Evolutionary conservation across 768 basidiomycete species (phyloP), one percentile per base, ranked within the genome.

Genomic region (Lactarius quietus): DNA sequence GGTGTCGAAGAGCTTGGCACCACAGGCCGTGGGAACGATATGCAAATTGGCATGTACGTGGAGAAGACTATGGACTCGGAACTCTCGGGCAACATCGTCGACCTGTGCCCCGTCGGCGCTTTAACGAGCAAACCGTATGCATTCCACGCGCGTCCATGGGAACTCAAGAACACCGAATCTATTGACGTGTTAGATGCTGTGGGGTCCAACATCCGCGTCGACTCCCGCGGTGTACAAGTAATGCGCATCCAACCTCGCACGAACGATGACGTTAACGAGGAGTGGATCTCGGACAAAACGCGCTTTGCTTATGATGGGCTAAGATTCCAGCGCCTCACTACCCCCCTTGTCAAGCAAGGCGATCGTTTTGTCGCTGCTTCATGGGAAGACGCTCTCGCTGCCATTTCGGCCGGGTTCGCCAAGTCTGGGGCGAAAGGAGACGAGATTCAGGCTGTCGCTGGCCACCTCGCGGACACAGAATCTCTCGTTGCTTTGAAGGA

Each of bases 201-300:
- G 54, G 97, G 97, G 17, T 94, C 92, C 67, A 98, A 98, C 76
- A 97, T 99, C 75, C 89, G 95, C 53, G 83, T 99, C 62, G 95
- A 99, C 76, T 95, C 95, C 41, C 86, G 96, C 39, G 95, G 95
- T 45, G 90, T 96, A 6, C 87, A 93, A 75, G 96, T 98, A 68
- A 98, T 98, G 95, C 89, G 97, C 57, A 84, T 99, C 70, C 95
- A 97, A 73, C 97, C 97, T 1, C 85, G 91, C 72, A 92, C 93
- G 57, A 98, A 98, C 74, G 97, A 98, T 76, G 92, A 97, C 70
- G 88, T 99, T 69, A 99, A 99, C 76, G 97, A 99, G 80, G 97
- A 99, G 76, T 98, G 97, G 97, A 96, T 99, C 75, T 94, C 85
- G 76, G 97, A 99, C 83, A 99, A 99, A 84, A 95, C 96, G 2